Evolutionary conservation across 2,329 filamentous ascomycete species (phyloP).

Genomic region (Monilinia aucupariae): DNA sequence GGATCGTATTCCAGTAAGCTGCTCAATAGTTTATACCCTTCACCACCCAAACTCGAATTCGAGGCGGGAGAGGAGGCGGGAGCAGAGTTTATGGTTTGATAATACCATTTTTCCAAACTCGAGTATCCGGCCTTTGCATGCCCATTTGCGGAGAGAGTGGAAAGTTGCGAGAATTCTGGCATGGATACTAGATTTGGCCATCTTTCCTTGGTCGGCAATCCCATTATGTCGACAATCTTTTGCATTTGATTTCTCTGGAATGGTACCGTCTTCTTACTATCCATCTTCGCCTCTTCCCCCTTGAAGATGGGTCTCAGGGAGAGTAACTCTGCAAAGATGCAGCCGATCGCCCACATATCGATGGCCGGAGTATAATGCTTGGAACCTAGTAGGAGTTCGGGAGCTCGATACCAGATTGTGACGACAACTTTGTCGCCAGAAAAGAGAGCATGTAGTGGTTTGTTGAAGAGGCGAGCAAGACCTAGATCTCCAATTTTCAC

Average conservation of each 20-base stretch:
- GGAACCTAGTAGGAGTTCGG: conserved; percentile 84
- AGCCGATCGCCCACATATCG: conserved; percentile 95
- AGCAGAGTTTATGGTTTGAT: conserved; percentile 59
- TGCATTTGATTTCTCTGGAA: conserved; percentile 99
- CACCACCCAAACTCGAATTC: conserved; percentile 54
- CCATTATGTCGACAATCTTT: conserved; percentile 96
- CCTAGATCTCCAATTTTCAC: conserved; percentile 95
- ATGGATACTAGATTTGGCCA: conserved; percentile 83
- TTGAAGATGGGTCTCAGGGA: conserved; percentile 94
- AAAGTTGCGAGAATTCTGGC: conserved; percentile 77
- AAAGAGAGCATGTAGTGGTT: conserved; percentile 86
- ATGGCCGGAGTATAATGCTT: conserved; percentile 97
- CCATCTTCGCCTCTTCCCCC: conserved; percentile 98
- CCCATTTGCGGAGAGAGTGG: conserved; percentile 48
- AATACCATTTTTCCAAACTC: conserved; percentile 73
- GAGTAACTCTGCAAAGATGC: conserved; percentile 92
- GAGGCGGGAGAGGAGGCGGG: conserved; percentile 45
- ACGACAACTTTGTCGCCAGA: conserved; percentile 97
- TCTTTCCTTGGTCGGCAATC: conserved; percentile 77
- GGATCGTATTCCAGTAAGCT: conserved; percentile 91
- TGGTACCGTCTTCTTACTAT: conserved; percentile 93
- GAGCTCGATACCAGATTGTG: conserved; percentile 97
- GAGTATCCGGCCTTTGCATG: conserved; percentile 35
- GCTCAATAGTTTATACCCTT: conserved; percentile 77
- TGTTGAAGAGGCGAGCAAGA: conserved; percentile 86